Evolutionary conservation across 2,329 filamentous ascomycete species (phyloP), one percentile per base, ranked within the genome.

Genomic region (Neofusicoccum sp.): DNA sequence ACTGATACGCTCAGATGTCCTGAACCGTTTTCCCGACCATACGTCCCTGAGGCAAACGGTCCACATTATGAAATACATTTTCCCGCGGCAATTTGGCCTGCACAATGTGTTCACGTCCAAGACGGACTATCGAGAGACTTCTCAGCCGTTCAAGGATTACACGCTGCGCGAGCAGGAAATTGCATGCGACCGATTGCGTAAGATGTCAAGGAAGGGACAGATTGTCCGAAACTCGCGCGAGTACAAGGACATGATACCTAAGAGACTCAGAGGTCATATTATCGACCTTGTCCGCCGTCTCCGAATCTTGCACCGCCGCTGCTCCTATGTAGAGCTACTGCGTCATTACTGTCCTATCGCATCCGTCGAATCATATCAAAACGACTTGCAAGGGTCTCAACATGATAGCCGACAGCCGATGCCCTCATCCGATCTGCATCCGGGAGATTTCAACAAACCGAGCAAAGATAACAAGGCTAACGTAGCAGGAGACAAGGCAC

Each of bases 1-100:
- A 43, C 64, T 69, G 14, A 71, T 31, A 7, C 45, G 70, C n/a
- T 14, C 59, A 96, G 91, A 97, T 78, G 86, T 93, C 2, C 75
- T 98, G 26, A 96, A 95, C 70, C 86, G 91, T 24, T 89, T 82
- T 65, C 75, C 81, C 36, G 68, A 82, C 67, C 62, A 73, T 41
- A 63, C 76, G 38, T 77, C 84, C 66, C 68, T 78, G 1, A 69
- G 75, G 11, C 83, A 88, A 64, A 89, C 86, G 0, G 70, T 86
- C 9, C 90, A 89, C 66, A 76, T 96, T 20, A 85, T 96, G 84
- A 95, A 93, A 80, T 93, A 98, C 73, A 87, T 99, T 1, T 99
- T 99, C 67, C 95, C 95, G 33, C 83, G 88, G 9, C 93, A 98
- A 69, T 98, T 96, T 69, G 85, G 86, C 12, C 78, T 99, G 3